A percentile compares a stretch with the other conserved stretches of the same genome.
phyloP scores from a whole-genome alignment of 139 green algal species.

The Auxenochlorella pyrenoidosa region DNA sequence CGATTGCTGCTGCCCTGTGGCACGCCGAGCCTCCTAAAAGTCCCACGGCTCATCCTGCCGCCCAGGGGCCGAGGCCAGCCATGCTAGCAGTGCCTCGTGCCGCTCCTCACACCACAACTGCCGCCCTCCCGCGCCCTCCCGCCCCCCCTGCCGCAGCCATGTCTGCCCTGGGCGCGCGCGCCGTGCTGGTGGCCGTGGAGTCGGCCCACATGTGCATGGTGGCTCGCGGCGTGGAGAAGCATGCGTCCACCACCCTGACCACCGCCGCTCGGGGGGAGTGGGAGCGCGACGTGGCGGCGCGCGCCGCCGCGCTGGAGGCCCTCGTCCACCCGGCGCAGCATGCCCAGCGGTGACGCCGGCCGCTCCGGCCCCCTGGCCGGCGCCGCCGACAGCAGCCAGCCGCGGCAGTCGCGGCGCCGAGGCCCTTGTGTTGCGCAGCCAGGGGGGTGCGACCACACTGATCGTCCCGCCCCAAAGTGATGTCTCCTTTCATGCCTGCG shows the following conservation, averaged over 20 bases:
- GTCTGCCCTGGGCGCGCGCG: not conserved
- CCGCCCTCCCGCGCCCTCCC: not conserved
- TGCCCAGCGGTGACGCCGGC: not conserved
- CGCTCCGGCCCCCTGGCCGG: no score
- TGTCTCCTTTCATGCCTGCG: not conserved
- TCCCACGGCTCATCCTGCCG: no score
- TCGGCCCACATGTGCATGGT: constrained; percentile 99
- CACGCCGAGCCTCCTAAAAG: no score
- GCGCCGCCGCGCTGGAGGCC: constrained; percentile 34
- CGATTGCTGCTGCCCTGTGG: not conserved
- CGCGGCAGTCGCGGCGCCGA: no score
- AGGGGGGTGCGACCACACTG: no score
- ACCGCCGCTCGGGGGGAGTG: constrained; percentile 64
- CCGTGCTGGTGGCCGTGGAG: constrained; percentile 84
- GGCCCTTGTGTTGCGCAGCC: not conserved
- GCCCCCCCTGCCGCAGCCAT: constrained; percentile 13
- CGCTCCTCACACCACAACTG: not conserved
- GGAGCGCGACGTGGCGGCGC: constrained; percentile 34
- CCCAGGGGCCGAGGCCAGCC: no score
- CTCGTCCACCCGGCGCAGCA: constrained; percentile 9
- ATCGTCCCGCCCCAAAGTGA: not conserved
- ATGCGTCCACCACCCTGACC: constrained; percentile 79
- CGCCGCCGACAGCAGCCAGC: no score
- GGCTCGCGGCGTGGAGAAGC: constrained; percentile 91
- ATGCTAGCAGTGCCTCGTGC: no score